phyloP scores from a whole-genome alignment of 768 basidiomycete species.

The Termitomyces sp. region DNA sequence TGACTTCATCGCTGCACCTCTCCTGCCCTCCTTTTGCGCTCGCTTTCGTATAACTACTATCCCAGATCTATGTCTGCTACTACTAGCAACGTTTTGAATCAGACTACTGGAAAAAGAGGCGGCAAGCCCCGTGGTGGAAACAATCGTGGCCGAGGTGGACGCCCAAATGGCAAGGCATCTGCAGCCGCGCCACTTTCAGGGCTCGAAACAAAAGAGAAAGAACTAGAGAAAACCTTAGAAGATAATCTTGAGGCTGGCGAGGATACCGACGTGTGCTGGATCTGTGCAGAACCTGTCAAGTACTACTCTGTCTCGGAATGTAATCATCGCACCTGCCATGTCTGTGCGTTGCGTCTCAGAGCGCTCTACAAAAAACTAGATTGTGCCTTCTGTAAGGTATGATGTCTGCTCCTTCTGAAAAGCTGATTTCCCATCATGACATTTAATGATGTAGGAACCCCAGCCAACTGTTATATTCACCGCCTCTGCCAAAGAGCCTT shows the following conservation, averaged over 20 bases:
- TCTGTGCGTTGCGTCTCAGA: conserved; percentile 82
- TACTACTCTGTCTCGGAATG: conserved; percentile 87
- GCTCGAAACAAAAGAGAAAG: not conserved
- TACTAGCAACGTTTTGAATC: not conserved
- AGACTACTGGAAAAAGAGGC: conserved; percentile 8
- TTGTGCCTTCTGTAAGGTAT: conserved; percentile 95
- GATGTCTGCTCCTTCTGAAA: conserved; percentile 13
- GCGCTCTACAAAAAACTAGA: conserved; percentile 91
- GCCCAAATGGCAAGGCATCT: conserved; percentile 3
- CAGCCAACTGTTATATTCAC: conserved; percentile 77
- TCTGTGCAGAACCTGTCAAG: conserved; percentile 91
- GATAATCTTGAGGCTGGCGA: conserved; percentile 21
- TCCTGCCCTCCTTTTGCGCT: not conserved
- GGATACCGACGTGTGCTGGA: conserved; percentile 65
- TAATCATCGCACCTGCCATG: conserved; percentile 93
- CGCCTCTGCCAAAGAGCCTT: conserved; percentile 52
- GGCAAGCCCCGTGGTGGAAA: conserved; percentile 9
- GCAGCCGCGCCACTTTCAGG: not conserved
- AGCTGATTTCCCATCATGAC: not conserved
- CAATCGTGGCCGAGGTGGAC: conserved; percentile 10
- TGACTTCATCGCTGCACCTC: not conserved
- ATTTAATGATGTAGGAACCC: conserved; percentile 43
- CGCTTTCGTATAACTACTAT: not conserved
- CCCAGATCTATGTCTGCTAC: not conserved
- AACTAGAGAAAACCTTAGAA: not conserved